Base-by-base conservation (phyloP, 805 yeast genomes). In the Teunomyces lycoperdinae region DNA sequence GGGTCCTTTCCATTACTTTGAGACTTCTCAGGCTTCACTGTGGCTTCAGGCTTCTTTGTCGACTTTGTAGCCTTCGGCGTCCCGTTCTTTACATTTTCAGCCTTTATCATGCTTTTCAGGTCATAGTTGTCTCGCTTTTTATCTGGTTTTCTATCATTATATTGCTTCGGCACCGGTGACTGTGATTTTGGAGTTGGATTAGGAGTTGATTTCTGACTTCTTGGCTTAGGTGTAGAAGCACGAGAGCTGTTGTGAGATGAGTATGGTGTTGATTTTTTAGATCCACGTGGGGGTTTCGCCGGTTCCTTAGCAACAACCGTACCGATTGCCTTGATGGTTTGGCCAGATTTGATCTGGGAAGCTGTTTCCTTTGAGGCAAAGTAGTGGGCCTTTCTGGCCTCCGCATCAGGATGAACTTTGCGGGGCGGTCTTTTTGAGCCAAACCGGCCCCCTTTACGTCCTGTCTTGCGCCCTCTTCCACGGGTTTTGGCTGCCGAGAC, bases 261-360 rank as follows among this genome's bases (percentile, higher is more conserved):
- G 14, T 31, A 27, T 4, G 51, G 47, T 1, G 42, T 40, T n/a
- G 46, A 16, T 13, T 40, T 42, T 10, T 35, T 17, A 11, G 42
- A 11, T 9, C 8, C 34, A 17, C 14, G 13, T 17, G 14, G 34
- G 8, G 39, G 17, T 20, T 43, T 44, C n/a, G 26, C 6, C 39
- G 40, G 42, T 13, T 33, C 43, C 2, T 51, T 48, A 2, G 46
- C 36, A 5, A 61, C 49, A 2, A 55, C 59, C 5, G 72, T 60
- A 1, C 76, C 76, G 2, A 70, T 66, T 1, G 76, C 77, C 45
- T 63, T 60, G 16, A 71, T 58, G 2, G 76, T 70, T 27, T 66
- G 60, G 2, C 73, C 76, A 5, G 73, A 60, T 54, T 71, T 71
- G 17, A 69, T 54, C 9, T 66, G 66, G 32, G 52, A 50, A 9